These are phyloP conservation scores for Diutina catenulata DNA, from an alignment of 1,139 yeast genomes.

Conservation along the genomic window DNA sequence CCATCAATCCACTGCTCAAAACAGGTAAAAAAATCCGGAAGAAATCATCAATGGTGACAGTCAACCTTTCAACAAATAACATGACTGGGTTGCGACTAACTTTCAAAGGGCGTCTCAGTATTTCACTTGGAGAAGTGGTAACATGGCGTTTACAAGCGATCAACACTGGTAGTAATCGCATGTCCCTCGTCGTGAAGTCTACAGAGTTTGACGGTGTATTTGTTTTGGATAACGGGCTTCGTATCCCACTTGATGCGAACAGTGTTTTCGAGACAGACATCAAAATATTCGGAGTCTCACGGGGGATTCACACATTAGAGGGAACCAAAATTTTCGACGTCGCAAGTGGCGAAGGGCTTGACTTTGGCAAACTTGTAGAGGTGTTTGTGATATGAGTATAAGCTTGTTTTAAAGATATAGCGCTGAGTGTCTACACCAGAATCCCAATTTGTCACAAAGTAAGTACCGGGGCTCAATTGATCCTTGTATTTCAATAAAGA, in stretches of 20 bases:
- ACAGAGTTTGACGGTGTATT: constrained; percentile 32
- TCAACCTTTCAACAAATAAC: constrained; percentile 23
- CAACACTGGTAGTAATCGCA: constrained; percentile 12
- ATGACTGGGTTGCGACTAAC: constrained; percentile 44
- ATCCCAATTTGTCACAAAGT: too few species aligned
- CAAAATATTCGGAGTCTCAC: constrained; percentile 46
- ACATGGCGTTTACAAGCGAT: constrained; percentile 60
- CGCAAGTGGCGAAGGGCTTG: constrained; percentile 55
- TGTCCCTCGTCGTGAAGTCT: not conserved
- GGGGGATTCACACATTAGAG: constrained; percentile 54
- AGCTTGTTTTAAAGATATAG: too few species aligned
- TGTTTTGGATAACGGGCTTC: constrained; percentile 52
- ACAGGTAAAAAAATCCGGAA: constrained; percentile 1
- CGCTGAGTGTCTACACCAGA: too few species aligned
- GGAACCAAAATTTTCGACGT: constrained; percentile 58
- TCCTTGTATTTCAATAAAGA: not conserved
- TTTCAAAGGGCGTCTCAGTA: constrained; percentile 51
- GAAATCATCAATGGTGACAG: constrained; percentile 29
- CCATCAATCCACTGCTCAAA: constrained; percentile 13
- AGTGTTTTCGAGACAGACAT: constrained; percentile 56
- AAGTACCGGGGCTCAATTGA: not conserved
- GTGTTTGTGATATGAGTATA: too few species aligned
- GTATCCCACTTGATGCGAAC: constrained; percentile 49
- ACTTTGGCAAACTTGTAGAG: constrained; percentile 60
- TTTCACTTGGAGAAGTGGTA: constrained; percentile 48